Evolutionary conservation across 2,329 filamentous ascomycete genomes (phyloP).

Genomic region (Phoma sp.): DNA sequence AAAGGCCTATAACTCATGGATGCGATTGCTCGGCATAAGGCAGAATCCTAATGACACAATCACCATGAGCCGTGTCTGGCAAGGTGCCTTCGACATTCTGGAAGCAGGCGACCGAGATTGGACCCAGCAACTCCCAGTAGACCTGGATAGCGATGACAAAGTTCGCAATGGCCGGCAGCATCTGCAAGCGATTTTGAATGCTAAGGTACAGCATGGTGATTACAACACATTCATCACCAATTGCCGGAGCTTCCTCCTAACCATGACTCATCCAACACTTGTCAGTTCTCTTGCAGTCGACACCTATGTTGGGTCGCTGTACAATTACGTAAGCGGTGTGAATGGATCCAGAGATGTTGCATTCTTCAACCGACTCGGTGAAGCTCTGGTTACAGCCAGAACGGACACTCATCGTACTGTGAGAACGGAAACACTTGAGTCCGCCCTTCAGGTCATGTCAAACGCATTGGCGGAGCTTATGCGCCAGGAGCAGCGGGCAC

Average conservation of each 20-base stretch:
- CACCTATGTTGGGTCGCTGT: no score
- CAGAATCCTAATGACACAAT: constrained; percentile 23
- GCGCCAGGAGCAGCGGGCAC: constrained; percentile 21
- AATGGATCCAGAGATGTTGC: constrained; percentile 38
- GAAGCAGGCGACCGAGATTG: constrained; percentile 40
- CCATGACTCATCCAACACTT: no score
- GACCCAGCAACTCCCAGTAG: constrained; percentile 41
- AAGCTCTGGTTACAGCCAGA: constrained; percentile 13
- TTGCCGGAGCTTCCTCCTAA: no score
- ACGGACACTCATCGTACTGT: neutral
- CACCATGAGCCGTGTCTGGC: constrained; percentile 37
- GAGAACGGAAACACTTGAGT: neutral
- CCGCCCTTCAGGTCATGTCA: constrained; percentile 13
- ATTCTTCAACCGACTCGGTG: constrained; percentile 41
- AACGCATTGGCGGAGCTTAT: constrained; percentile 25
- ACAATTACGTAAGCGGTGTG: constrained; percentile 31
- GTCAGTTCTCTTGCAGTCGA: no score
- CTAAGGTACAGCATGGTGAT: no score
- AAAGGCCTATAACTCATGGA: constrained; percentile 39
- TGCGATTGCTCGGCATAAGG: constrained; percentile 28
- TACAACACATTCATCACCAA: no score
- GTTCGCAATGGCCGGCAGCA: constrained; percentile 36
- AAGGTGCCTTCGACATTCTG: constrained; percentile 36
- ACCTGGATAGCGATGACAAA: constrained; percentile 40
- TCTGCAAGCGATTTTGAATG: no score